A percentile compares a stretch with the other conserved stretches of the same genome.
Evolutionary conservation across 2,329 filamentous ascomycete genomes (phyloP).

Genomic region (Cladorrhinum sp.): DNA sequence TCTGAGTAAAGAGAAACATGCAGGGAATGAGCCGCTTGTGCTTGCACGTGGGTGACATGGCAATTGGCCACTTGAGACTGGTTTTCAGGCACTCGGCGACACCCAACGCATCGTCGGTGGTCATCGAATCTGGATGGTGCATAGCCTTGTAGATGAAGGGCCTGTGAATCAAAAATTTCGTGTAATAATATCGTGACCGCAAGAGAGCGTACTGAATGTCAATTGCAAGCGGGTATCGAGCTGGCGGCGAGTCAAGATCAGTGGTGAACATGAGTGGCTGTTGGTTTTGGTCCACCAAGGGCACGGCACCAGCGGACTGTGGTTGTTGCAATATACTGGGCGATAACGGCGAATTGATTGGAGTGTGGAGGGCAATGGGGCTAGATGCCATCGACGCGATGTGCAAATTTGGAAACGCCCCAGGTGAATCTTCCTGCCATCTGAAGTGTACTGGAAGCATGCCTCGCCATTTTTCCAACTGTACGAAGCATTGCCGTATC

Average conservation of each 20-base stretch:
- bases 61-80: conserved; percentile 58
- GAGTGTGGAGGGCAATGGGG: conserved; percentile 15
- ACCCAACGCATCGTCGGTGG: conserved; percentile 51
- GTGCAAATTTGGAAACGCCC: conserved; percentile 37
- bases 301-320: conserved; percentile 6
- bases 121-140: conserved; percentile 54
- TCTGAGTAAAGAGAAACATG: conserved; percentile 61
- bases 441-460: conserved; percentile 53
- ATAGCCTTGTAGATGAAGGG: conserved; percentile 60
- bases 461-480: conserved; percentile 57
- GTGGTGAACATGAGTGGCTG: conserved; percentile 42
- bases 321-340: conserved; percentile 24
- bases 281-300: conserved; percentile 19
- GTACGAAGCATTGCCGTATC: conserved; percentile 50
- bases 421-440: conserved; percentile 54
- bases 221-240: conserved; percentile 49
- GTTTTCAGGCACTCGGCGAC: conserved; percentile 56
- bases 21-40: conserved; percentile 59
- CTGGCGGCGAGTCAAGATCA: conserved; percentile 43
- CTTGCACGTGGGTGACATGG: conserved; percentile 53
- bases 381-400: conserved; percentile 23
- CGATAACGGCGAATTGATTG: conserved; percentile 23
- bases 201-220: conserved; percentile 57
- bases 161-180: conserved; percentile 55
- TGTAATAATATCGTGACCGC: conserved; percentile 57